Percentiles rank a stretch among this genome's conserved stretches.
Evolutionary conservation across 2,329 filamentous ascomycete genomes (phyloP).

Genomic region (Raffaelea deltoideospora): DNA sequence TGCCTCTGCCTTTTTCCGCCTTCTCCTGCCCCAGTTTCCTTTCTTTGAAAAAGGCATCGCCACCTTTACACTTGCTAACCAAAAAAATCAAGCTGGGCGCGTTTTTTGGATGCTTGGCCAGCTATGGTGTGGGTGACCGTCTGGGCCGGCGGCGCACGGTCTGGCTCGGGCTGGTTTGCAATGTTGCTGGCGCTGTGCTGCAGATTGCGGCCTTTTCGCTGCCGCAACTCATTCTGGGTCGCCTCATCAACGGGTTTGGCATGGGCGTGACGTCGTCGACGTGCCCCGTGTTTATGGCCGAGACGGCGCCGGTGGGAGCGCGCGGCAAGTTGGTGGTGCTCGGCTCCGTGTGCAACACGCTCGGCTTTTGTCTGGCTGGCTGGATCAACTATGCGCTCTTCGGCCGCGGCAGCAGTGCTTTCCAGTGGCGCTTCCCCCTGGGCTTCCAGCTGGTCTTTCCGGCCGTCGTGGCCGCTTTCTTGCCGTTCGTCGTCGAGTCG

Average conservation of each 20-base stretch:
- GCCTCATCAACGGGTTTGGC: slow-evolving; percentile 24
- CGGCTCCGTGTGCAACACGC: slow-evolving; percentile 22
- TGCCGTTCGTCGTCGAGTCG: slow-evolving; percentile 26
- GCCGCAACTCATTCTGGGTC: slow-evolving; percentile 25
- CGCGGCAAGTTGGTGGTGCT: slow-evolving; percentile 30
- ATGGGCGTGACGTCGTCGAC: slow-evolving; percentile 19
- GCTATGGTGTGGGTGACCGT: slow-evolving; percentile 17
- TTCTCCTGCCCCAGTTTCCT: background rate
- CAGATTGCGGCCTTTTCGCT: slow-evolving; percentile 19
- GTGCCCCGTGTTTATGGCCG: slow-evolving; percentile 19
- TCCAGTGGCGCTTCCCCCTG: slow-evolving; percentile 22
- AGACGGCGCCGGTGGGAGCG: slow-evolving; percentile 17
- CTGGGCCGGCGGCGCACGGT: slow-evolving; percentile 19
- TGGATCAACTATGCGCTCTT: slow-evolving; percentile 31
- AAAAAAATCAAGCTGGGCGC: slow-evolving; percentile 14
- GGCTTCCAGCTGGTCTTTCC: slow-evolving; percentile 23
- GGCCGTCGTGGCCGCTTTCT: slow-evolving; percentile 16
- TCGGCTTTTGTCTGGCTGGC: slow-evolving; percentile 29
- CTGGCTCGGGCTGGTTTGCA: slow-evolving; percentile 16
- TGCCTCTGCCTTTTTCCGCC: background rate
- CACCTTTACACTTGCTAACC: background rate
- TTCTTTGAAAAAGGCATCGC: background rate
- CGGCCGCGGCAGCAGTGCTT: slow-evolving; percentile 13
- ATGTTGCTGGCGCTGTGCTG: slow-evolving; percentile 19
- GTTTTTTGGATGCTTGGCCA: slow-evolving; percentile 17